Percentiles rank a stretch among this genome's conserved stretches.
phyloP scores from a whole-genome alignment of 2,329 filamentous ascomycete species.

The Samsoniella hepiali region DNA sequence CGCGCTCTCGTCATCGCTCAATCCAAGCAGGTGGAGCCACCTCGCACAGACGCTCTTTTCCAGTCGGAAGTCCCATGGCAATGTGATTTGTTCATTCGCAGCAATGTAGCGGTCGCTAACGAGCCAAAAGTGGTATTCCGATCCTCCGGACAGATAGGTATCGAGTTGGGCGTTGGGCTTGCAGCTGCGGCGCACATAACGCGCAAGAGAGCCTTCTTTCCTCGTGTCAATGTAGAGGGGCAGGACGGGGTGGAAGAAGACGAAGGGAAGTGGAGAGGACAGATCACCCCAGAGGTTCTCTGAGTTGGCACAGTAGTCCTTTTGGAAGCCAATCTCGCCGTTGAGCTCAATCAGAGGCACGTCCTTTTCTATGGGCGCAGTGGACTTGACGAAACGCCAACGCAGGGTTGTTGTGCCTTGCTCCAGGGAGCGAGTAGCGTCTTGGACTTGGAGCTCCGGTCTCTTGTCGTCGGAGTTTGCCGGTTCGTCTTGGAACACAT shows the following conservation, averaged over 20 bases:
- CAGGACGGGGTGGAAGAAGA: constrained; percentile 83
- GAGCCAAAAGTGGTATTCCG: constrained; percentile 89
- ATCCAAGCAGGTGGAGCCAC: constrained; percentile 57
- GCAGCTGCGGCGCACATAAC: constrained; percentile 91
- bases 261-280: constrained; percentile 65
- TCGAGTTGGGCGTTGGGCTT: constrained; percentile 84
- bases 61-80: constrained; percentile 65
- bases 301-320: constrained; percentile 65
- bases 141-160: constrained; percentile 74
- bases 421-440: constrained; percentile 37
- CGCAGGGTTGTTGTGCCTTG: constrained; percentile 46
- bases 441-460: constrained; percentile 48
- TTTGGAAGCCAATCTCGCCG: constrained; percentile 70
- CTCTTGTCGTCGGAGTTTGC: constrained; percentile 42
- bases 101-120: constrained; percentile 75
- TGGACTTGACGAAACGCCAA: constrained; percentile 64
- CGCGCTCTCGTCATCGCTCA: constrained; percentile 56
- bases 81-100: constrained; percentile 60
- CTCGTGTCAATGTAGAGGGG: constrained; percentile 93
- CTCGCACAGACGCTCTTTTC: constrained; percentile 52
- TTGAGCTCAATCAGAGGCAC: constrained; percentile 68
- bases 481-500: constrained; percentile 64
- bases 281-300: constrained; percentile 67
- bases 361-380: constrained; percentile 53
- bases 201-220: constrained; percentile 77